Base-by-base conservation (phyloP, 495 filamentous ascomycete species). In the Penicillium coprophilum region DNA sequence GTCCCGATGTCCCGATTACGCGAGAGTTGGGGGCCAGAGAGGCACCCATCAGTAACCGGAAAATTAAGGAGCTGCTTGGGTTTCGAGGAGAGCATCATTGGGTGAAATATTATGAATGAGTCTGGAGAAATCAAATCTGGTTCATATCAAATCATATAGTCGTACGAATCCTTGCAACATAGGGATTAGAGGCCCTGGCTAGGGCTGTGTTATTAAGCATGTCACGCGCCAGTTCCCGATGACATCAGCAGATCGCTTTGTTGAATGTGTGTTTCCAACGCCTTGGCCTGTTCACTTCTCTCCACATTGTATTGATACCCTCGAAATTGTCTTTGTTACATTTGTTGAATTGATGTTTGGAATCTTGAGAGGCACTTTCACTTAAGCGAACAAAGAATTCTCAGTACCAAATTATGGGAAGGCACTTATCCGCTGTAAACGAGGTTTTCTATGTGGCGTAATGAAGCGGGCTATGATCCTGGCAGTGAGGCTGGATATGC, bases 11-110 rank as follows among this genome's bases (percentile, higher is more conserved):
- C 32, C 69, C 70, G 12, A 69, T 85, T 20, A 80, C 74, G 51
- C 64, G 80, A 46, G 73, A 82, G 47, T 75, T 85, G 75, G 82
- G 71, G 3, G 73, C 76, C 46, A 76, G 62, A 40, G 82, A 86
- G 68, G 82, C 78, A 13, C 84, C 83, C 32, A 65, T 85, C 43
- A 78, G 73, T 46, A 86, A 86, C 67, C 54, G 69, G 58, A 87
- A 87, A 69, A 77, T 82, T 31, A 74, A 72, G 59, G 78, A 84
- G 53, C 59, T 86, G 60, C 58, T 87, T 28, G 81, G 82, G 1
- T 86, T 83, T 56, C 66, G 71, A 49, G 82, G 86, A 51, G 68
- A 77, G 45, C 81, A 84, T 71, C 66, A 79, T 56, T 85, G 82
- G 82, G 71, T 73, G 57, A 56, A 65, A 31, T 66, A 69, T 62